A percentile compares a stretch with the other conserved stretches of the same genome.
phyloP scores from a whole-genome alignment of 1,139 yeast genomes.

The Kurtzmaniella natalensis region DNA sequence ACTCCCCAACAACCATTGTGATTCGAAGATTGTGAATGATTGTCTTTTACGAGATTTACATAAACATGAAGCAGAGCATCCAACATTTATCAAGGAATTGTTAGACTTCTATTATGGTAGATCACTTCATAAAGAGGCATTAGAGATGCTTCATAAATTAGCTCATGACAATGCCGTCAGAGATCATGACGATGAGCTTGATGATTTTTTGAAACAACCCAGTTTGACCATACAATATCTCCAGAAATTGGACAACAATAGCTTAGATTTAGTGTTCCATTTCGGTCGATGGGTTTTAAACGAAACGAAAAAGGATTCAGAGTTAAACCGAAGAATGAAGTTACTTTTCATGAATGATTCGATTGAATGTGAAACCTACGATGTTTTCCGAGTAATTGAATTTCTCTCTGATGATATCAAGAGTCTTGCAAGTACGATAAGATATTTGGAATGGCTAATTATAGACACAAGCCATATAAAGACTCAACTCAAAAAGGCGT shows the following conservation, averaged over 20 bases:
- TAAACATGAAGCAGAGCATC: constrained; percentile 21
- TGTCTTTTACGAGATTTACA: constrained; percentile 39
- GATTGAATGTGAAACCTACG: constrained; percentile 56
- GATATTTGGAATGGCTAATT: constrained; percentile 59
- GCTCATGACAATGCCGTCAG: constrained; percentile 23
- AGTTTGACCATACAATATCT: constrained; percentile 59
- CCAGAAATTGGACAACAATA: constrained; percentile 50
- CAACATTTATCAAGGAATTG: constrained; percentile 59
- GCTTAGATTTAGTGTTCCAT: constrained; percentile 54
- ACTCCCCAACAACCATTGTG: constrained; percentile 67
- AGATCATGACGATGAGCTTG: constrained; percentile 19
- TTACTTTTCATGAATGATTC: constrained; percentile 67
- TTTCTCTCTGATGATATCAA: constrained; percentile 30
- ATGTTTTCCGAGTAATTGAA: constrained; percentile 50
- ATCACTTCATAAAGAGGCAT: constrained; percentile 61
- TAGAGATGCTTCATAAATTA: constrained; percentile 48
- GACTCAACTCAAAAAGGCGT: constrained; percentile 21
- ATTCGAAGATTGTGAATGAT: constrained; percentile 55
- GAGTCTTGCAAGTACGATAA: constrained; percentile 33
- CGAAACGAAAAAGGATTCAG: constrained; percentile 18
- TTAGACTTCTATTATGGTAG: constrained; percentile 75
- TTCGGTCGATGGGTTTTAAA: constrained; percentile 55
- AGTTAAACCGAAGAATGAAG: constrained; percentile 28
- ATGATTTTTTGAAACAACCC: constrained; percentile 37
- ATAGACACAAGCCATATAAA: constrained; percentile 43